Evolutionary conservation across 257 asterid species (phyloP).

Genomic region (Salvia rosmarinus): DNA sequence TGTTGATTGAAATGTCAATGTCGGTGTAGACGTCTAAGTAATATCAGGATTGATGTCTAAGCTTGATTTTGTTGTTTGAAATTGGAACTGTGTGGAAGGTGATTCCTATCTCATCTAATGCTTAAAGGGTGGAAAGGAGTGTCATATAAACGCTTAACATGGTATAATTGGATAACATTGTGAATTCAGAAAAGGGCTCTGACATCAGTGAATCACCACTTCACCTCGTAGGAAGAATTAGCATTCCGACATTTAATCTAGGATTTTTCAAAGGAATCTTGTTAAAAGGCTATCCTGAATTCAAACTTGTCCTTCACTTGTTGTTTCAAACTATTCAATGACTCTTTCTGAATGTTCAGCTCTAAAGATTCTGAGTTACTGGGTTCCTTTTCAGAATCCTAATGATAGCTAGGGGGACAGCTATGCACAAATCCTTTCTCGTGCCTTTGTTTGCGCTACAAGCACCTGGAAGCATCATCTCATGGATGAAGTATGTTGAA

Average conservation of each 20-base stretch:
- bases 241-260: background rate
- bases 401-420: slow-evolving; percentile 81
- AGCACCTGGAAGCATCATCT: slow-evolving; percentile 74
- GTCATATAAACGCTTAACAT: background rate
- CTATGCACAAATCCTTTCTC: slow-evolving; percentile 81
- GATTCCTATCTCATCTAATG: background rate
- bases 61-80: slow-evolving; percentile 6
- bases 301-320: background rate
- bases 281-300: slow-evolving; percentile 21
- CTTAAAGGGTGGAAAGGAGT: slow-evolving; percentile 2
- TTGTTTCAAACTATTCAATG: background rate
- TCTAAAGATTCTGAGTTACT: slow-evolving; percentile 15
- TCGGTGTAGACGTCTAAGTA: background rate
- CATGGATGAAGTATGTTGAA: slow-evolving; percentile 84
- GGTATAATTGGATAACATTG: background rate
- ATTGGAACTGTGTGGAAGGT: background rate
- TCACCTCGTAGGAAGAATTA: background rate
- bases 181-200: background rate
- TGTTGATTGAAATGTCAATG: background rate
- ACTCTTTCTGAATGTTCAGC: background rate
- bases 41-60: background rate
- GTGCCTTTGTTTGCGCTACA: slow-evolving; percentile 80
- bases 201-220: background rate
- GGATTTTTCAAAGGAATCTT: background rate
- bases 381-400: slow-evolving; percentile 58